Percentiles rank a stretch among this genome's conserved stretches.
Conservation (phyloP, 2,329 filamentous ascomycete genomes). For the Penicillium nordicum region DNA sequence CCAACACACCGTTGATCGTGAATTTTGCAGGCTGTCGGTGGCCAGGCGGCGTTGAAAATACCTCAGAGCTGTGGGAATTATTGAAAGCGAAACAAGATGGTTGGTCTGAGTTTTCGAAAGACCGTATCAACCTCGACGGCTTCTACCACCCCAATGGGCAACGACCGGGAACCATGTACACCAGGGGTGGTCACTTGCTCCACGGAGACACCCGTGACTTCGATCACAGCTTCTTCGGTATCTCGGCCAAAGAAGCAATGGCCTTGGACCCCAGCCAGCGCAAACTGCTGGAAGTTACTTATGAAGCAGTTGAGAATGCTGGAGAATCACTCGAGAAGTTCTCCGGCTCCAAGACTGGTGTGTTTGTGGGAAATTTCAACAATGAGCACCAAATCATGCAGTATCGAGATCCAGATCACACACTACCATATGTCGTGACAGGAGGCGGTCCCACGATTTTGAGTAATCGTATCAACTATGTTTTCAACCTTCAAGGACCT, state of each 20-base stretch:
- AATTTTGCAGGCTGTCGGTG: slow-evolving; percentile 16
- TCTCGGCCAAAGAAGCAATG: slow-evolving; percentile 24
- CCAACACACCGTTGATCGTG: neutral
- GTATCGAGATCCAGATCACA: slow-evolving; percentile 18
- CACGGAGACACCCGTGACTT: slow-evolving; percentile 21
- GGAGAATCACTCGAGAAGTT: slow-evolving; percentile 22
- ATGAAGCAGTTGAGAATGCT: slow-evolving; percentile 32
- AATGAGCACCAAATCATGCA: neutral
- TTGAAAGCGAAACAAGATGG: slow-evolving; percentile 29
- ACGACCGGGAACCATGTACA: slow-evolving; percentile 29
- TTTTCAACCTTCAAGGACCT: slow-evolving; percentile 22
- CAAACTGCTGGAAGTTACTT: slow-evolving; percentile 31
- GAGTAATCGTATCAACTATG: slow-evolving; percentile 20
- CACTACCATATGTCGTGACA: slow-evolving; percentile 19
- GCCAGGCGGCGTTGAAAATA: slow-evolving; percentile 28
- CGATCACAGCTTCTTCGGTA: slow-evolving; percentile 33
- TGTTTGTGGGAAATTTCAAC: slow-evolving; percentile 12
- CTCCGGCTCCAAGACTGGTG: slow-evolving; percentile 25
- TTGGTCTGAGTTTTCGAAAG: slow-evolving; percentile 33
- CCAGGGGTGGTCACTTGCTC: slow-evolving; percentile 27
- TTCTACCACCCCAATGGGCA: slow-evolving; percentile 39
- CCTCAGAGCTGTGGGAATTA: slow-evolving; percentile 34
- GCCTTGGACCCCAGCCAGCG: slow-evolving; percentile 33
- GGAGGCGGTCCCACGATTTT: slow-evolving; percentile 16
- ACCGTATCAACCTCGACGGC: slow-evolving; percentile 33